Evolutionary conservation across 78 protist species (phyloP).

Genomic region (Reticulomyxa filosa): DNA sequence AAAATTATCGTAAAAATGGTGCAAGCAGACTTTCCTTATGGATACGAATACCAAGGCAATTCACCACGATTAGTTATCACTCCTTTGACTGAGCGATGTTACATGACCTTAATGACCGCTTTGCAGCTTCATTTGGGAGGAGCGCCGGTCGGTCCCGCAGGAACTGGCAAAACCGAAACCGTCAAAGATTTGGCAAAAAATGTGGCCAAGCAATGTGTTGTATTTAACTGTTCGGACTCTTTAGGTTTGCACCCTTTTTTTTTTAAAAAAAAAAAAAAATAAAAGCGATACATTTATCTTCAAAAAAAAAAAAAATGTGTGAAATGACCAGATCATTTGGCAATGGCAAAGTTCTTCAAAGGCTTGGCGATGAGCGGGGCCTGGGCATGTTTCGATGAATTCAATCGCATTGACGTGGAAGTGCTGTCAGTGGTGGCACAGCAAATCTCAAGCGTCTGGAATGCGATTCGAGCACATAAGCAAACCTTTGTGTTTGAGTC

Average conservation of each 20-base stretch:
- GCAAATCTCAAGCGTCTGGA: slow-evolving; percentile 48
- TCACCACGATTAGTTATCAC: slow-evolving; percentile 46
- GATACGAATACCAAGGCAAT: slow-evolving; percentile 78
- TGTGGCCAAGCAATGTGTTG: slow-evolving; percentile 55
- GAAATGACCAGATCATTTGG: too few species aligned
- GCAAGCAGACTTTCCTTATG: slow-evolving; percentile 30
- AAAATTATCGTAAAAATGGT: slow-evolving; percentile 19
- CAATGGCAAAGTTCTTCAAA: slow-evolving; percentile 53
- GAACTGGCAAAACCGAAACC: slow-evolving; percentile 69
- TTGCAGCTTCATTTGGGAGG: slow-evolving; percentile 61
- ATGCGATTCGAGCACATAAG: slow-evolving; percentile 20
- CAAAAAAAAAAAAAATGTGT: too few species aligned
- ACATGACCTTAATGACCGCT: slow-evolving; percentile 66
- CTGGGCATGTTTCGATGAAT: slow-evolving; percentile 74
- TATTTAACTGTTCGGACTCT: slow-evolving; percentile 59
- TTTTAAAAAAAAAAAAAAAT: too few species aligned
- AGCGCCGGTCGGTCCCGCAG: slow-evolving; percentile 76
- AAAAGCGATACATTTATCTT: too few species aligned
- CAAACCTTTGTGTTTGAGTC: slow-evolving; percentile 23
- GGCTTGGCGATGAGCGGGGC: slow-evolving; percentile 42
- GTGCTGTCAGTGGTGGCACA: slow-evolving; percentile 62
- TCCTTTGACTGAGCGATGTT: slow-evolving; percentile 64
- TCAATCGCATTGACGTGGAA: slow-evolving; percentile 67
- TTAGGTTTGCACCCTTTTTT: too few species aligned
- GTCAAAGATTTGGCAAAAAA: slow-evolving; percentile 60